These are phyloP conservation scores for Rhytidhysteron rufulum DNA, from an alignment of 2,329 filamentous ascomycete genomes.

Conservation along the genomic window DNA sequence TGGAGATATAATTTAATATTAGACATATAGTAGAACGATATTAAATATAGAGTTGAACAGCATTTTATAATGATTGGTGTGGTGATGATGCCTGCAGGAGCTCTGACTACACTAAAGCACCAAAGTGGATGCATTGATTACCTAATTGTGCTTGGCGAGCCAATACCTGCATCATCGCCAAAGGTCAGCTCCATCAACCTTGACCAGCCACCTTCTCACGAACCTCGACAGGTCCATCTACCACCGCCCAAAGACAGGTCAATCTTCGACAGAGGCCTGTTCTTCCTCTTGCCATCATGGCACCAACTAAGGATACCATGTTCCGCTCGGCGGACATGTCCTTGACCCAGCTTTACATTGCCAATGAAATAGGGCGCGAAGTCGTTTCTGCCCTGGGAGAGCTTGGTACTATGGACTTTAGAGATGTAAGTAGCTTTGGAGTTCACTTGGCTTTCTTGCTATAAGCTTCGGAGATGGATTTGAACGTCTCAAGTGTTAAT, in stretches of 20 bases:
- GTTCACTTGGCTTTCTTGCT: background rate
- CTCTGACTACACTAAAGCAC: background rate
- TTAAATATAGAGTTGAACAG: too few species aligned
- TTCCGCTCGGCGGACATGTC: constrained; percentile 99
- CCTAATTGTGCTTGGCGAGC: background rate
- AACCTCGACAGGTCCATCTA: background rate
- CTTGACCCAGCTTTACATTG: constrained; percentile 99
- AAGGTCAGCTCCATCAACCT: background rate
- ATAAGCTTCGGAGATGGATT: constrained; percentile 15
- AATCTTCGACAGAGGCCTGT: background rate
- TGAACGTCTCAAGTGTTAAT: constrained; percentile 23
- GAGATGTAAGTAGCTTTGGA: constrained; percentile 68
- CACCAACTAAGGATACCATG: constrained; percentile 74
- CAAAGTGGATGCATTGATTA: background rate
- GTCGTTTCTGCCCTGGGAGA: constrained; percentile 95
- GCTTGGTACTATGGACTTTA: constrained; percentile 92
- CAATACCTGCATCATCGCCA: constrained; percentile 3
- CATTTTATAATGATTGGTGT: background rate
- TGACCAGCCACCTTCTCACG: background rate
- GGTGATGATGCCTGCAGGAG: background rate
- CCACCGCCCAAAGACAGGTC: constrained; percentile 2
- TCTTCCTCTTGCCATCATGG: constrained; percentile 47
- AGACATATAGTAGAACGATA: background rate
- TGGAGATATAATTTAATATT: too few species aligned
- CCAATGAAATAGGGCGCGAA: constrained; percentile 97